Conservation (phyloP, 1,284 basidiomycete genomes). For the Mixia osmundae region DNA sequence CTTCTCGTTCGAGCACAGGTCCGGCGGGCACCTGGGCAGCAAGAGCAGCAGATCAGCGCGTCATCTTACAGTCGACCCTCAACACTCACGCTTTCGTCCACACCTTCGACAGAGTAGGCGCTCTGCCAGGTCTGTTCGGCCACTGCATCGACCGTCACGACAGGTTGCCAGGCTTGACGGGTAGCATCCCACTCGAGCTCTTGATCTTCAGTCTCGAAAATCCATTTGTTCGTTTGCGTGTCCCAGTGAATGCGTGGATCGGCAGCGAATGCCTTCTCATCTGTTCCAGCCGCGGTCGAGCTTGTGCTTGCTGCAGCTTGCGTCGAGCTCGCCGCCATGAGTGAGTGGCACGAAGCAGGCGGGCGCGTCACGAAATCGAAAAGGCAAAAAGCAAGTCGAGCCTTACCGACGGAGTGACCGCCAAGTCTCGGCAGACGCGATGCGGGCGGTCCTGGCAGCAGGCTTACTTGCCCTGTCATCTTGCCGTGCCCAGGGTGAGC, state of each 20-base stretch:
- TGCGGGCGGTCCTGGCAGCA: too few species aligned
- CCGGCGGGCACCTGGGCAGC: conserved; percentile 46
- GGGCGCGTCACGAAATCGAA: too few species aligned
- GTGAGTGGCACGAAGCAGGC: too few species aligned
- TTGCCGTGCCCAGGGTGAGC: too few species aligned
- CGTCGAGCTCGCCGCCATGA: too few species aligned
- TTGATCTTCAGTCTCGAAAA: conserved; percentile 60
- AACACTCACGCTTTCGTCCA: conserved; percentile 58
- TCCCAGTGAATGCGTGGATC: conserved; percentile 35
- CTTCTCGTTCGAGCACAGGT: conserved; percentile 45
- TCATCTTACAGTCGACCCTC: conserved; percentile 7
- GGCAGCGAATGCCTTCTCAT: neutral
- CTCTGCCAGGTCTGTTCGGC: conserved; percentile 76
- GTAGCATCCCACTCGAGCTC: conserved; percentile 67
- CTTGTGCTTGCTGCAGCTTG: too few species aligned
- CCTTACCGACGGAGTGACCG: too few species aligned
- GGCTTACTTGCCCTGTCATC: too few species aligned
- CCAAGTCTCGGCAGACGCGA: too few species aligned
- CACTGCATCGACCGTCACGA: conserved; percentile 64
- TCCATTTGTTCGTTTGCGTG: conserved; percentile 51
- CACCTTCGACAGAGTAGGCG: conserved; percentile 66
- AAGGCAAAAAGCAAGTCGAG: too few species aligned
- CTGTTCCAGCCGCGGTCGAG: too few species aligned
- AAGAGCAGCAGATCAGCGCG: neutral
- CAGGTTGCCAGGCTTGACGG: conserved; percentile 52